phyloP scores from a whole-genome alignment of 2,329 filamentous ascomycete species.

The Neofusicoccum kwambonambiense region DNA sequence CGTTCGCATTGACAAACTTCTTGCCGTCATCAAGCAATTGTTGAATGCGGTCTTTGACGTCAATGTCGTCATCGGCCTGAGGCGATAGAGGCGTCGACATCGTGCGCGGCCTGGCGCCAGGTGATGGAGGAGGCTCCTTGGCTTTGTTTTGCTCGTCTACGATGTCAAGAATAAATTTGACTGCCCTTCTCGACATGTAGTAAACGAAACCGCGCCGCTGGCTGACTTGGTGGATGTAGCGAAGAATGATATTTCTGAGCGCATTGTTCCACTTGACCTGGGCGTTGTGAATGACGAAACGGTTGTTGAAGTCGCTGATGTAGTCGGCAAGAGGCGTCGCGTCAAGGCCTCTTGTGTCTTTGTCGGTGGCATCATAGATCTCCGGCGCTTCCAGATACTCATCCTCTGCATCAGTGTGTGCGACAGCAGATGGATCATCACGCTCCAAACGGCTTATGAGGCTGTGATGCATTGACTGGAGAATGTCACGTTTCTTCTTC shows the following conservation, averaged over 20 bases:
- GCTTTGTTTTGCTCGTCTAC: conserved; percentile 88
- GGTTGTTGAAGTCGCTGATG: conserved; percentile 93
- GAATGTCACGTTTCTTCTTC: conserved; percentile 57
- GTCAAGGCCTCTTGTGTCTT: conserved; percentile 56
- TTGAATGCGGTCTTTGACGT: conserved; percentile 81
- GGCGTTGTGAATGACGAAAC: conserved; percentile 96
- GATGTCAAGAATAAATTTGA: conserved; percentile 98
- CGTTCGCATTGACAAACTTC: conserved; percentile 74
- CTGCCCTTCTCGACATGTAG: conserved; percentile 90
- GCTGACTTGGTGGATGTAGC: conserved; percentile 96
- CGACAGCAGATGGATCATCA: conserved; percentile 53
- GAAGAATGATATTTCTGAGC: conserved; percentile 89
- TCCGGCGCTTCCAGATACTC: conserved; percentile 53
- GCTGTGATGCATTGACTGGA: conserved; percentile 58
- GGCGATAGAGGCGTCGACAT: conserved; percentile 30
- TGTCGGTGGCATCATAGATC: conserved; percentile 49
- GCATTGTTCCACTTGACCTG: conserved; percentile 99
- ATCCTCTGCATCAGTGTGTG: conserved; percentile 40
- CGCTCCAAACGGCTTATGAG: conserved; percentile 56
- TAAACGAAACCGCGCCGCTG: conserved; percentile 96
- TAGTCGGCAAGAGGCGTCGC: conserved; percentile 74
- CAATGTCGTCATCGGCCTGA: conserved; percentile 59
- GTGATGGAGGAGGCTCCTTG: conserved; percentile 45
- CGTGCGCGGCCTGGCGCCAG: conserved; percentile 22
- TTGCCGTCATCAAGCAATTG: conserved; percentile 82